Evolutionary conservation across 306 rosid species (phyloP).

Genomic region (Prosopis cineraria): DNA sequence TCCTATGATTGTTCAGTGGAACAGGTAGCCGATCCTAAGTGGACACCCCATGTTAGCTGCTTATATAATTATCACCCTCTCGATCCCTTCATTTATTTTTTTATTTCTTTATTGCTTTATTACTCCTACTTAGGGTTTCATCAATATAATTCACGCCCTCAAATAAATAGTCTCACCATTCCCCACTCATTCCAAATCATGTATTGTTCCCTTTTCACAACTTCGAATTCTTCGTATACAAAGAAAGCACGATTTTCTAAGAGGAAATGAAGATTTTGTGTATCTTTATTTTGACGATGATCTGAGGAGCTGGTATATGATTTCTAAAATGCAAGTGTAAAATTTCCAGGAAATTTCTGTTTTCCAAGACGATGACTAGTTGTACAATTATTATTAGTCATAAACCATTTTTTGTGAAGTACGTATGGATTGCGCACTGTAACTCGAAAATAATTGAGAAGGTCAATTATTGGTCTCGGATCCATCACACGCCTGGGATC

Average conservation of each 20-base stretch:
- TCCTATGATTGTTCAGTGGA: conserved; percentile 57
- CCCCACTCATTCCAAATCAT: not conserved
- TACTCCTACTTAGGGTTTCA: conserved; percentile 14
- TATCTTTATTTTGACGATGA: not conserved
- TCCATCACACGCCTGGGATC: conserved; percentile 45
- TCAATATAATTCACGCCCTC: conserved; percentile 13
- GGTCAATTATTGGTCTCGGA: conserved; percentile 28
- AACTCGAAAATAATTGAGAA: not conserved
- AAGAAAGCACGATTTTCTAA: not conserved
- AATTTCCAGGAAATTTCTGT: not conserved
- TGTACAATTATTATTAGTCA: not conserved
- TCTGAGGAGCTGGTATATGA: not conserved
- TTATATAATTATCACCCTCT: not conserved
- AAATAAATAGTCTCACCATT: not conserved
- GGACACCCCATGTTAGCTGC: conserved; percentile 58
- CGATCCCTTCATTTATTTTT: not conserved
- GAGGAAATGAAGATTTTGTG: not conserved
- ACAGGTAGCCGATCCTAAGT: conserved; percentile 4
- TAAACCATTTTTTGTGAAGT: not conserved
- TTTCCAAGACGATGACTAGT: not conserved
- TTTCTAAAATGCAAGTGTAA: not conserved
- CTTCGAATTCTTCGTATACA: not conserved
- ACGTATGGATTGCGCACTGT: not conserved
- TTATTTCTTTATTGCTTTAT: not conserved
- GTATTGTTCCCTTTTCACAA: not conserved